Evolutionary conservation across 1,284 basidiomycete genomes (phyloP).

Genomic region (Boletus calvinii): DNA sequence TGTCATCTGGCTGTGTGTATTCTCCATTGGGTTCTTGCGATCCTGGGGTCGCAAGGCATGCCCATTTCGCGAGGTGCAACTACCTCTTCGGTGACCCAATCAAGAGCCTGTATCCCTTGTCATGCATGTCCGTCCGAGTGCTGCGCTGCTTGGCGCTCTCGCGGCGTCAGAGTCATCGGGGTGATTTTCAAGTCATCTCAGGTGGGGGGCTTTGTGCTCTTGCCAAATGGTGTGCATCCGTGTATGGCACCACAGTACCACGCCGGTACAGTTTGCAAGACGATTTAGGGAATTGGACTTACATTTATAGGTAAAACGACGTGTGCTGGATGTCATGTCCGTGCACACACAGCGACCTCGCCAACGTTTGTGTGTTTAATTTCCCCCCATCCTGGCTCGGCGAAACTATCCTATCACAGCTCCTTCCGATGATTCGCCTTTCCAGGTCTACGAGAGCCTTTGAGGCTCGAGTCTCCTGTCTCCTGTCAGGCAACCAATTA

Average conservation of each 20-base stretch:
- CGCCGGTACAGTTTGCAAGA: constrained; percentile 26
- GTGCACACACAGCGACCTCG: constrained; percentile 16
- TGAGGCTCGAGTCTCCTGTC: constrained; percentile 5
- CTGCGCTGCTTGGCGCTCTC: constrained; percentile 1
- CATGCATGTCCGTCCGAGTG: constrained; percentile 1
- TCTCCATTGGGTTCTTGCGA: constrained; percentile 21
- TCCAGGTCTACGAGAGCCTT: constrained; percentile 7
- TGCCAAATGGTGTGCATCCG: background rate
- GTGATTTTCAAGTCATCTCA: constrained; percentile 9
- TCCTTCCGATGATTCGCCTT: constrained; percentile 19
- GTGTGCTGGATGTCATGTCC: constrained; percentile 30
- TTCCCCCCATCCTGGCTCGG: background rate
- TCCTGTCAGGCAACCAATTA: background rate
- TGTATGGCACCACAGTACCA: constrained; percentile 14
- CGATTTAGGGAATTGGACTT: constrained; percentile 18
- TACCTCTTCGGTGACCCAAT: constrained; percentile 13
- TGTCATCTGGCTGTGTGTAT: constrained; percentile 27
- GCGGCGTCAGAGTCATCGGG: background rate
- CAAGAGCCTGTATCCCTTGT: background rate
- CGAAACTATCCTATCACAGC: constrained; percentile 5
- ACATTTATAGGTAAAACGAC: constrained; percentile 19
- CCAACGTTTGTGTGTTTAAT: constrained; percentile 8
- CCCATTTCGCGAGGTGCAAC: constrained; percentile 20
- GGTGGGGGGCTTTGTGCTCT: constrained; percentile 5
- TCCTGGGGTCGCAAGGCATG: constrained; percentile 20